These are phyloP conservation scores for Yamadazyma spencermartinsiae DNA, from an alignment of 1,139 yeast genomes.

Conservation along the genomic window DNA sequence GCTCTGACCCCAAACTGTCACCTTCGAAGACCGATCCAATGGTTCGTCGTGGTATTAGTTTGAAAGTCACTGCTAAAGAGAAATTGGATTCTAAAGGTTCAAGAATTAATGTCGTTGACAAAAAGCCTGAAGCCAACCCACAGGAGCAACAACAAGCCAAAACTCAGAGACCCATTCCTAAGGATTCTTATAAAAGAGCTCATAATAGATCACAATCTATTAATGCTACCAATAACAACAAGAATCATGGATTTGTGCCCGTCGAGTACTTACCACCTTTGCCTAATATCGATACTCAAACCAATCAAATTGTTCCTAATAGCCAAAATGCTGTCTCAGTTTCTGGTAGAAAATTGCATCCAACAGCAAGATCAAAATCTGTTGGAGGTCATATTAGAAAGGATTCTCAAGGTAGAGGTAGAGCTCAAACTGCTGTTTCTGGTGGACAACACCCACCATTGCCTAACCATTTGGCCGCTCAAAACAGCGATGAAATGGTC, in stretches of 20 bases:
- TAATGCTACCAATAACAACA: conserved; percentile 26
- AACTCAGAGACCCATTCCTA: conserved; percentile 9
- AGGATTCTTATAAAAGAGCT: conserved; percentile 10
- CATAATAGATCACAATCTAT: conserved; percentile 35
- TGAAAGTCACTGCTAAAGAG: conserved; percentile 63
- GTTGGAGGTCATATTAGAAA: conserved; percentile 76
- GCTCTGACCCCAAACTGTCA: conserved; percentile 9
- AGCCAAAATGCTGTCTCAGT: conserved; percentile 9
- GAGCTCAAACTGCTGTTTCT: conserved; percentile 18
- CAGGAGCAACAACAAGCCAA: conserved; percentile 18
- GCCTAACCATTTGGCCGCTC: conserved; percentile 47
- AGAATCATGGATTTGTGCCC: conserved; percentile 43
- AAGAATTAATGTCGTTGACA: conserved; percentile 21
- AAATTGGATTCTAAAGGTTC: conserved; percentile 32
- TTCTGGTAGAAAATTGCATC: conserved; percentile 49
- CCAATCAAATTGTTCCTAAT: conserved; percentile 23
- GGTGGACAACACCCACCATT: conserved; percentile 44
- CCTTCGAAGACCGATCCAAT: conserved; percentile 39
- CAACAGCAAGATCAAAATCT: conserved; percentile 87
- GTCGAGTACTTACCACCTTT: conserved; percentile 52
- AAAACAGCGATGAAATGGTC: conserved; percentile 40
- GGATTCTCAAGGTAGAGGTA: conserved; percentile 43
- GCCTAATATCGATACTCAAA: conserved; percentile 40
- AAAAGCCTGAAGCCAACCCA: conserved; percentile 16
- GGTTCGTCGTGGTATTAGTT: conserved; percentile 63